phyloP scores from a whole-genome alignment of 2,329 filamentous ascomycete species.

The Emergomyces pasteurianus region DNA sequence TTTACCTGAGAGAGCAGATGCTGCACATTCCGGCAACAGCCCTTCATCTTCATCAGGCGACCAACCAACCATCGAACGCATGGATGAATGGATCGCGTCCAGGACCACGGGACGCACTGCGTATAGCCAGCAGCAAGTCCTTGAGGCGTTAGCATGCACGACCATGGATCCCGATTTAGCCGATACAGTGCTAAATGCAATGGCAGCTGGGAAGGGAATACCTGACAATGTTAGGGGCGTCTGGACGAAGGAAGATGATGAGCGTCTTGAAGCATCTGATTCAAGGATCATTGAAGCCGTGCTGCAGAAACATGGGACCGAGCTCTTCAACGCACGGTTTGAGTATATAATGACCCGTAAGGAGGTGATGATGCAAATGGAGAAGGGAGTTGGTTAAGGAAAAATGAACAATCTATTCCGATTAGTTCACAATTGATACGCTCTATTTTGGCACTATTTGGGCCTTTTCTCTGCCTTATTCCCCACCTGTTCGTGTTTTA shows the following conservation, averaged over 20 bases:
- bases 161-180: conserved; percentile 30
- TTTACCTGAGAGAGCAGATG: neutral
- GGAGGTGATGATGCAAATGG: conserved; percentile 11
- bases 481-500: neutral
- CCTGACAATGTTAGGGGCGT: conserved; percentile 33
- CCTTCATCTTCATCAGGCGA: neutral
- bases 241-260: conserved; percentile 38
- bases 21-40: neutral
- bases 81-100: conserved; percentile 30
- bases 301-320: conserved; percentile 34
- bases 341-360: conserved; percentile 24
- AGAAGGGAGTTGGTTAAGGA: neutral
- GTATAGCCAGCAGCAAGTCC: conserved; percentile 19
- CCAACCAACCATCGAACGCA: conserved; percentile 6
- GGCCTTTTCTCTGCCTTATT: neutral
- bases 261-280: conserved; percentile 23
- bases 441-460: neutral
- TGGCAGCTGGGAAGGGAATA: conserved; percentile 23
- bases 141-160: conserved; percentile 27
- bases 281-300: conserved; percentile 23
- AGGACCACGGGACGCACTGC: conserved; percentile 20
- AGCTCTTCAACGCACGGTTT: conserved; percentile 23
- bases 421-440: too few relatives aligned
- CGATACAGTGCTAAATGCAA: conserved; percentile 23
- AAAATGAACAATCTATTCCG: neutral